Evolutionary conservation across 176 grass and related monocot species (phyloP).

Genomic region (Hordeum marinum): DNA sequence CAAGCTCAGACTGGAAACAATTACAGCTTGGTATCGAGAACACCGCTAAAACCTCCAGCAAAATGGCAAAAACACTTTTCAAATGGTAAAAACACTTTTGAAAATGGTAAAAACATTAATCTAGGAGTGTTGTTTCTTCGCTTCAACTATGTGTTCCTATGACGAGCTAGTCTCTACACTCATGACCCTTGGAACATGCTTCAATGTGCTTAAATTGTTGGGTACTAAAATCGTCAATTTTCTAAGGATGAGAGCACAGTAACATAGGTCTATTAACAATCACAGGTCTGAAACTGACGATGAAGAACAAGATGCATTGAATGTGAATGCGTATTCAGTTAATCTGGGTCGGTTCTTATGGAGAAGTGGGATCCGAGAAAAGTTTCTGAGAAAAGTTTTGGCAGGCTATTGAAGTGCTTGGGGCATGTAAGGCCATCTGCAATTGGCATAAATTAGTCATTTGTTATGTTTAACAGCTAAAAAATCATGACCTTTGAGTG

Average conservation of each 20-base stretch:
- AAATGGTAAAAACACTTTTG: no score
- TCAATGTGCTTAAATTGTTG: slow-evolving; percentile 26
- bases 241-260: slow-evolving; percentile 7
- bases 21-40: not conserved
- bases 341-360: not conserved
- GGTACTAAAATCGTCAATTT: not conserved
- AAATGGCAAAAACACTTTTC: not conserved
- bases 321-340: not conserved
- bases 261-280: slow-evolving; percentile 1
- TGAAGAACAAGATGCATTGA: not conserved
- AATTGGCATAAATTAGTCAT: not conserved
- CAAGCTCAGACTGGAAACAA: no score
- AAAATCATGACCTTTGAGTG: slow-evolving; percentile 21
- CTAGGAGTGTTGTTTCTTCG: not conserved
- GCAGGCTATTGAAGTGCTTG: slow-evolving; percentile 21
- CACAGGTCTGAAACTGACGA: not conserved
- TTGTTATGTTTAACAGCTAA: slow-evolving; percentile 21
- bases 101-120: no score
- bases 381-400: no score
- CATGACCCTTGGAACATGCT: slow-evolving; percentile 1
- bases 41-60: not conserved
- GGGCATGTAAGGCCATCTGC: slow-evolving; percentile 22
- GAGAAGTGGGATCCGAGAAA: slow-evolving; percentile 19
- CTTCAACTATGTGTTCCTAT: slow-evolving; percentile 25
- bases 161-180: not conserved